A percentile compares a stretch with the other conserved stretches of the same genome.
Conservation (phyloP, 139 green algal genomes). For the Chlorella sp. region DNA sequence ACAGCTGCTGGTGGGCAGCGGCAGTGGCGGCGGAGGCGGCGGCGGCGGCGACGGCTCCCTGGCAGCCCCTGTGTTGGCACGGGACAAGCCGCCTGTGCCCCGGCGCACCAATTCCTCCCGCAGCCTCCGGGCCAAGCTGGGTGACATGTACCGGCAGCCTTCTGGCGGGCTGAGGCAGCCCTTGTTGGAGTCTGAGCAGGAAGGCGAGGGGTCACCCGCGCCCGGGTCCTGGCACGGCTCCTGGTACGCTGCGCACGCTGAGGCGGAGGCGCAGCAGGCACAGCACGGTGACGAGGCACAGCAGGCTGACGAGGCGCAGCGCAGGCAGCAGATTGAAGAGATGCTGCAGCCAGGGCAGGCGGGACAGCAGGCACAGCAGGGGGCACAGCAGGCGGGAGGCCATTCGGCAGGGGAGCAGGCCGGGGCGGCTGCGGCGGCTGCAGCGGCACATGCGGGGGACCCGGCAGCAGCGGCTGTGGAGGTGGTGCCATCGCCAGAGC, state of each 20-base stretch:
- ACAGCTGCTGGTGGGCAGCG: background rate
- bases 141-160: background rate
- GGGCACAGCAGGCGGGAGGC: too few species aligned
- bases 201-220: background rate
- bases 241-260: background rate
- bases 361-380: too few species aligned
- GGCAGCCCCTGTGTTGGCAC: background rate
- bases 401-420: too few species aligned
- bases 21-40: background rate
- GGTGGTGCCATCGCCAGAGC: too few species aligned
- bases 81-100: slow-evolving; percentile 16
- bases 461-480: too few species aligned
- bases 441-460: too few species aligned
- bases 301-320: background rate
- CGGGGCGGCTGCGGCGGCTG: too few species aligned
- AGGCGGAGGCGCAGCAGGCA: background rate
- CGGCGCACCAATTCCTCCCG: slow-evolving; percentile 6
- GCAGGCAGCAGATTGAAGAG: background rate
- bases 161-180: background rate
- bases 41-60: background rate
- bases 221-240: background rate
- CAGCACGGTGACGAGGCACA: background rate
- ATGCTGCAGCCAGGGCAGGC: background rate
- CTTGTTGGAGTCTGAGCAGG: background rate
- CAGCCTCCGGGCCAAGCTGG: background rate